These are phyloP conservation scores for Stenocarpella maydis DNA, from an alignment of 2,329 filamentous ascomycete genomes.

Conservation along the genomic window DNA sequence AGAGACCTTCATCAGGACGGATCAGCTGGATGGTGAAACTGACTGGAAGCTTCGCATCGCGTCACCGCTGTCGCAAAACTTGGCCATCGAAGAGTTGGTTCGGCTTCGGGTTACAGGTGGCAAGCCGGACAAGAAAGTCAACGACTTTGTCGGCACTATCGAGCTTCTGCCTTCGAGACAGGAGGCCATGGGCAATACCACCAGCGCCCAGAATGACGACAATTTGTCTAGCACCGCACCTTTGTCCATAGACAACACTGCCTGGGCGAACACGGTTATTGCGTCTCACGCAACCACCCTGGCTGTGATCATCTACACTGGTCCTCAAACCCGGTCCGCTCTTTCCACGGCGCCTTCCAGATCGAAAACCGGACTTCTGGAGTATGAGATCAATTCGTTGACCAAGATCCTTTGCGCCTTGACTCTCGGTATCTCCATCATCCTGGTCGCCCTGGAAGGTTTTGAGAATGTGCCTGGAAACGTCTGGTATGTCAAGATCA, in stretches of 20 bases:
- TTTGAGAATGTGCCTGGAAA: constrained; percentile 73
- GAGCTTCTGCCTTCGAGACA: constrained; percentile 70
- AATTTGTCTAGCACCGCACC: constrained; percentile 67
- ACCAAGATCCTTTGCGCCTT: constrained; percentile 95
- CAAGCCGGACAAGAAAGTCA: constrained; percentile 92
- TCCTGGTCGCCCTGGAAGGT: constrained; percentile 87
- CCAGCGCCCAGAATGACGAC: constrained; percentile 45
- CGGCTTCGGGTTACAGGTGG: constrained; percentile 79
- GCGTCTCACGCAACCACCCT: constrained; percentile 90
- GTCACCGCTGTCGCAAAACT: constrained; percentile 82
- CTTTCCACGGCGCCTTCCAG: constrained; percentile 90
- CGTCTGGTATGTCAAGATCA: constrained; percentile 94
- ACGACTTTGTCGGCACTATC: constrained; percentile 92
- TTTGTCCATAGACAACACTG: constrained; percentile 94
- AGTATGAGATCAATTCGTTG: constrained; percentile 95
- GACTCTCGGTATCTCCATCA: constrained; percentile 84
- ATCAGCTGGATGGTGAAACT: constrained; percentile 96
- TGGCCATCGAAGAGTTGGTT: constrained; percentile 76
- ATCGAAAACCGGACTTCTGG: constrained; percentile 91
- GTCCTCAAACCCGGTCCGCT: constrained; percentile 90
- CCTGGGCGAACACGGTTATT: constrained; percentile 97
- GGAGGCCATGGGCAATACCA: constrained; percentile 55
- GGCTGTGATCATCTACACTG: constrained; percentile 93
- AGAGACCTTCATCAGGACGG: constrained; percentile 96
- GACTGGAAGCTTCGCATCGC: constrained; percentile 97